phyloP scores from a whole-genome alignment of 2,329 filamentous ascomycete species.

The Diaporthe vexans region DNA sequence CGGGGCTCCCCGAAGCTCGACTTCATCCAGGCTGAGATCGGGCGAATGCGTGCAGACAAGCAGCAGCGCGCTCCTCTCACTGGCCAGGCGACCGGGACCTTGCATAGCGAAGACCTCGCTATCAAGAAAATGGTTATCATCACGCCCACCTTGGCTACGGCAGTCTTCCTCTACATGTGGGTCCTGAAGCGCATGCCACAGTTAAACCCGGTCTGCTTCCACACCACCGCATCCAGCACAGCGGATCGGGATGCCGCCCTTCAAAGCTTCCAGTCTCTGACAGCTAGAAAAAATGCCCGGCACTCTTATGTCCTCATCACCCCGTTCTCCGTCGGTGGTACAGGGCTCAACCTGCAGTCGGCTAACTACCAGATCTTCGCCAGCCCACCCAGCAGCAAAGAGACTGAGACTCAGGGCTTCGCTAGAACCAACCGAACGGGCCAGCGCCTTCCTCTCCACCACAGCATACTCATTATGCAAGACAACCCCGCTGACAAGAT shows the following conservation, averaged over 20 bases:
- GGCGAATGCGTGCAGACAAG: not conserved
- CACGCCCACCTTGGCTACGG: not conserved
- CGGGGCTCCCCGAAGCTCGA: not conserved
- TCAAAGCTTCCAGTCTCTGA: not conserved
- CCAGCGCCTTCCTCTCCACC: not conserved
- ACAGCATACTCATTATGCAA: not conserved
- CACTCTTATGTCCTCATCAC: not conserved
- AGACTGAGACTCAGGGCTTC: not conserved
- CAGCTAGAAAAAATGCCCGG: not conserved
- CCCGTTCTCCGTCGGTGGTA: not conserved
- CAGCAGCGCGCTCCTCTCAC: not conserved
- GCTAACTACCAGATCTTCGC: not conserved
- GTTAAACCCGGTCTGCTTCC: not conserved
- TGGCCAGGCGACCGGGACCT: too few relatives aligned
- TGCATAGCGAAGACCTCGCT: not conserved
- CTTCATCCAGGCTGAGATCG: not conserved
- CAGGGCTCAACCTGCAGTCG: conserved; percentile 6
- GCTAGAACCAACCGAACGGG: not conserved
- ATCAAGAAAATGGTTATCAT: conserved; percentile 19
- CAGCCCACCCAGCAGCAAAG: not conserved
- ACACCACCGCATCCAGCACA: not conserved
- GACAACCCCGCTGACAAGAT: not conserved
- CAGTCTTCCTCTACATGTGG: not conserved
- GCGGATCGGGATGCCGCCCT: not conserved
- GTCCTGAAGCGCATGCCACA: not conserved